Percentiles rank a stretch among this genome's conserved stretches.
Conservation (phyloP, 176 grass and related monocot species). For the Pharus latifolius region DNA sequence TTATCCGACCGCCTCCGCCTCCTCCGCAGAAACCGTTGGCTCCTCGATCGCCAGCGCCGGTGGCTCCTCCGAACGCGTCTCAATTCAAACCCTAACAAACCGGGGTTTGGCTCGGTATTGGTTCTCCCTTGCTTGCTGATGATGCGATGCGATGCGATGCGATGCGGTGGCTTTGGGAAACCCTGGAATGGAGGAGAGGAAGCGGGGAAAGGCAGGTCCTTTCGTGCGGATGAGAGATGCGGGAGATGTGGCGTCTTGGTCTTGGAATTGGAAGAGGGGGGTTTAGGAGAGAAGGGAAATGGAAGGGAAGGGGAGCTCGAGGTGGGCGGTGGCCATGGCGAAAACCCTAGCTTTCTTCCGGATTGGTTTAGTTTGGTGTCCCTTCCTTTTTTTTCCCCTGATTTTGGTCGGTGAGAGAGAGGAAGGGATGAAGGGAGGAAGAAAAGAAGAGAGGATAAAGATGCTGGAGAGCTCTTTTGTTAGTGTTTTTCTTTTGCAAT, state of each 20-base stretch:
- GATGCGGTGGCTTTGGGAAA: slow-evolving; percentile 7
- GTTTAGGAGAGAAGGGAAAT: background rate
- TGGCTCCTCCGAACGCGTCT: no score
- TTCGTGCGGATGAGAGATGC: slow-evolving; percentile 26
- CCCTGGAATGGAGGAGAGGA: slow-evolving; percentile 17
- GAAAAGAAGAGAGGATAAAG: no score
- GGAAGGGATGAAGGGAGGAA: no score
- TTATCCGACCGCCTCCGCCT: slow-evolving; percentile 49
- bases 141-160: slow-evolving; percentile 17
- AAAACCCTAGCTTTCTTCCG: slow-evolving; percentile 56
- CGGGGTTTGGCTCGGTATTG: no score
- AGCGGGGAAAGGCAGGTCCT: slow-evolving; percentile 6
- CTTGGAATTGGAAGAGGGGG: no score
- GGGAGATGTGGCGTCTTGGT: no score
- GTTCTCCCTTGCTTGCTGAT: no score
- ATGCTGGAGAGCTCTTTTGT: no score
- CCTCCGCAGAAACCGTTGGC: slow-evolving; percentile 2
- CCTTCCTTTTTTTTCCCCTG: no score
- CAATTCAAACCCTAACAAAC: background rate
- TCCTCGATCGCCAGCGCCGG: slow-evolving; percentile 36
- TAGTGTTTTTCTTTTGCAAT: no score
- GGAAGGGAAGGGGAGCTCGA: slow-evolving; percentile 8
- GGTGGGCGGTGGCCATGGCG: slow-evolving; percentile 30
- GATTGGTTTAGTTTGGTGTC: no score
- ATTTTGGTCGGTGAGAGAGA: no score